Base-by-base conservation (phyloP, 208 protist species). In the Phytomonas sp. region DNA sequence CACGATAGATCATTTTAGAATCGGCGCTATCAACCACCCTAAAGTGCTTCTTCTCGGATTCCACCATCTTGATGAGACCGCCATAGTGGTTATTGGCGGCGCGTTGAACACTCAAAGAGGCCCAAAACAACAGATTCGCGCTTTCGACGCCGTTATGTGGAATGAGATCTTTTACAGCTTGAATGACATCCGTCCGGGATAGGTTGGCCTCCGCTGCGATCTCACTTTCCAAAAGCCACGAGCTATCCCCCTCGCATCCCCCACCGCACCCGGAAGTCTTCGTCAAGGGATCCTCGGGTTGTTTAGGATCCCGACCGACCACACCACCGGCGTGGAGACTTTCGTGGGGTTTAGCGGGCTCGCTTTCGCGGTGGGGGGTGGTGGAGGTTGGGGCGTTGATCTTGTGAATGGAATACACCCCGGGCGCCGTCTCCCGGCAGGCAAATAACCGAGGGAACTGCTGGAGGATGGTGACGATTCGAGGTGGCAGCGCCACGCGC, bases 351-450 rank as follows among this genome's bases (percentile, higher is more conserved):
- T 62, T 13, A 6, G 62, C 15, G 13, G 37, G 60, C 33, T 37
- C 56, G 6, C 7, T 5, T 66, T 26, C 28, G 62, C 43, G 7
- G 34, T 8, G 4, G 31, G 32, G n/a, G 1, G 30, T n/a, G 7
- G 5, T 9, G 32, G 33, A 13, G 43, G 36, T 65, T 17, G 68
- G n/a, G 28, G 62, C 65, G 62, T 34, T 61, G 63, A 91, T 62
- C 72, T 92, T 93, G 36, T 79, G 81, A 40, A 93, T 81, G 6
- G 78, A 77, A 63, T 84, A 92, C 26, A 89, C 85, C 23, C 90
- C 90, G 0, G 90, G 90, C 23, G 83, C 73, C 37, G 82, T 89
- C 70, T 95, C 87, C 28, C 74, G 80, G 78, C 85, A 93, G 2
- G 84, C 76, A 62, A 95, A 95, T 29, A 88, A 65, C 51, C 80